A percentile compares a stretch with the other conserved stretches of the same genome.
phyloP scores from a whole-genome alignment of 2,329 filamentous ascomycete genomes.

The Phaeosphaeriaceae sp. region DNA sequence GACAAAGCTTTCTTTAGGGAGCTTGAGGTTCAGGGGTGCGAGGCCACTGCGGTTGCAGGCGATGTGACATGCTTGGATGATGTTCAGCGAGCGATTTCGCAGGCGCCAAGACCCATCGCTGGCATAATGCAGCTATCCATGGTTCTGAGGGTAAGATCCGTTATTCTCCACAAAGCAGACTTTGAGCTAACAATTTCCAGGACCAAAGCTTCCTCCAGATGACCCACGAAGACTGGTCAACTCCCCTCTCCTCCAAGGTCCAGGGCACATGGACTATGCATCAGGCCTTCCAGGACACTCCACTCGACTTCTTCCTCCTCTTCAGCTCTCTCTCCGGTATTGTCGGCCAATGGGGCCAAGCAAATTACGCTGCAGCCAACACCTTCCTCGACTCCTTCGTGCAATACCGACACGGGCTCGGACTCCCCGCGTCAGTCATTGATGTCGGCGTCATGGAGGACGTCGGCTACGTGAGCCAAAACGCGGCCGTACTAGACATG shows the following conservation, averaged over 20 bases:
- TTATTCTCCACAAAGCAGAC: neutral
- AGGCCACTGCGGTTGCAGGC: conserved; percentile 11
- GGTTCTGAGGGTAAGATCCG: neutral
- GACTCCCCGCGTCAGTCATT: conserved; percentile 52
- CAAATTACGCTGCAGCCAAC: conserved; percentile 57
- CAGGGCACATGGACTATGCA: conserved; percentile 35
- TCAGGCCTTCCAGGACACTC: conserved; percentile 1
- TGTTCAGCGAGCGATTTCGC: conserved; percentile 5
- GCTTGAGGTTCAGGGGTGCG: conserved; percentile 14
- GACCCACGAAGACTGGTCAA: conserved; percentile 1
- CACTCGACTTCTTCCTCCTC: conserved; percentile 39
- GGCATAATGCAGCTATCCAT: conserved; percentile 22
- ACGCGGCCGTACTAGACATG: conserved; percentile 30
- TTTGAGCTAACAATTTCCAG: neutral
- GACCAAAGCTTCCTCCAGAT: conserved; percentile 11
- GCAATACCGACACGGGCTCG: conserved; percentile 17
- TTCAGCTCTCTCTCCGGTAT: conserved; percentile 32
- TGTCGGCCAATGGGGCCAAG: conserved; percentile 47
- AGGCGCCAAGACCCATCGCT: conserved; percentile 3
- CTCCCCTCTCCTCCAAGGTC: conserved; percentile 19
- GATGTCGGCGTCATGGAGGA: conserved; percentile 60
- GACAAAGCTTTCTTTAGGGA: conserved; percentile 12
- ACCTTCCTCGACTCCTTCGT: conserved; percentile 36
- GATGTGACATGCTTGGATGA: conserved; percentile 6
- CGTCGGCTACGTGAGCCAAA: conserved; percentile 29